Conservation (phyloP, 23 red algal species). For the Gracilaria gracilis region DNA sequence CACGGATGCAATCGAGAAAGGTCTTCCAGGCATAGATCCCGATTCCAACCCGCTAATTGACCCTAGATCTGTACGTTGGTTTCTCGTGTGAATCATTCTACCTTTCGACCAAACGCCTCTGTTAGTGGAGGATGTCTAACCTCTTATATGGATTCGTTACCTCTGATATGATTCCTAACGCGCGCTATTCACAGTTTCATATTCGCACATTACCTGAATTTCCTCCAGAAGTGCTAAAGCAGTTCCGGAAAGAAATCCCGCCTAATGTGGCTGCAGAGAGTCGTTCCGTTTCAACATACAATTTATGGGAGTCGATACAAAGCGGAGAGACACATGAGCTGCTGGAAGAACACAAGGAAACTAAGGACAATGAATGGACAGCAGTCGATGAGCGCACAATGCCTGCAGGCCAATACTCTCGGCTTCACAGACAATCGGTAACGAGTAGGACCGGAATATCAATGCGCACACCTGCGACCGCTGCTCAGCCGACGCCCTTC, state of each 20-base stretch:
- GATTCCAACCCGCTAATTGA: slow-evolving; percentile 53
- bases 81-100: background rate
- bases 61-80: slow-evolving; percentile 53
- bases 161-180: background rate
- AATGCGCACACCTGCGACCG: background rate
- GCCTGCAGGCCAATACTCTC: background rate
- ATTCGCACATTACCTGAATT: slow-evolving; percentile 26
- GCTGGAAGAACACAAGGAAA: slow-evolving; percentile 1
- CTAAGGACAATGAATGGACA: background rate
- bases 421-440: slow-evolving; percentile 21
- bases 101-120: no score
- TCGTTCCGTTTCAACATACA: slow-evolving; percentile 50
- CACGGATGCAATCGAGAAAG: slow-evolving; percentile 25
- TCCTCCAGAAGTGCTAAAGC: slow-evolving; percentile 20
- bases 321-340: slow-evolving; percentile 36
- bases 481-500: background rate
- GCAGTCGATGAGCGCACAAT: slow-evolving; percentile 57
- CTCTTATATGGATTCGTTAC: background rate
- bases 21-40: slow-evolving; percentile 17
- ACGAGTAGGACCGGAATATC: background rate
- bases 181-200: slow-evolving; percentile 27
- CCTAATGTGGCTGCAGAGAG: slow-evolving; percentile 33
- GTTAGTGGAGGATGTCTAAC: background rate
- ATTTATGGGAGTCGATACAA: slow-evolving; percentile 47
- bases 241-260: slow-evolving; percentile 55